Evolutionary conservation across 1,139 yeast genomes (phyloP).

Genomic region (Kodamaea suecica): DNA sequence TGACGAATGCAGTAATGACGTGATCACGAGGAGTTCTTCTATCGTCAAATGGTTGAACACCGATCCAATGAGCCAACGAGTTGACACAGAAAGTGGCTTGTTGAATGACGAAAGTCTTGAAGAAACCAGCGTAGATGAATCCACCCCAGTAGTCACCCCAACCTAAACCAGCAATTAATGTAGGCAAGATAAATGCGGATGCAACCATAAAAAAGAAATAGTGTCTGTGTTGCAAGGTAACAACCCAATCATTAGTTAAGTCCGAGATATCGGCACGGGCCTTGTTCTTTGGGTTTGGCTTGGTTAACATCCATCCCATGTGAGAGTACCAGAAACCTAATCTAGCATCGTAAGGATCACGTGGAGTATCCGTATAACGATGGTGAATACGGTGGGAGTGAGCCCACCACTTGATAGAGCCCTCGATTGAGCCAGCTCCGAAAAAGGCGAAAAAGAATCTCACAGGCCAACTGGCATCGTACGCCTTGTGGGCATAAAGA

Average conservation of each 20-base stretch:
- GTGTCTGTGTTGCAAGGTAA: conserved; percentile 90
- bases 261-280: conserved; percentile 97
- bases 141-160: conserved; percentile 96
- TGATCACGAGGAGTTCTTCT: conserved; percentile 98
- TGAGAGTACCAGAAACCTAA: conserved; percentile 94
- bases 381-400: conserved; percentile 97
- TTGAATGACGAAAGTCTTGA: conserved; percentile 82
- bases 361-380: conserved; percentile 91
- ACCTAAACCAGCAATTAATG: conserved; percentile 67
- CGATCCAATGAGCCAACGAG: conserved; percentile 98
- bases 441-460: conserved; percentile 72
- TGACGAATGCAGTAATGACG: conserved; percentile 86
- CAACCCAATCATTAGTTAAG: conserved; percentile 85
- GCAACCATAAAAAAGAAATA: conserved; percentile 66
- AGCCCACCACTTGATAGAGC: conserved; percentile 99
- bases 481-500: conserved; percentile 85
- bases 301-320: conserved; percentile 95
- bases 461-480: conserved; percentile 70
- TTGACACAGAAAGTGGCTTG: conserved; percentile 99
- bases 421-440: conserved; percentile 96
- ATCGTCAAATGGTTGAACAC: conserved; percentile 96
- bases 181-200: conserved; percentile 73
- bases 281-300: conserved; percentile 90
- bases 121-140: conserved; percentile 82
- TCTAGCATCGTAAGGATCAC: conserved; percentile 98